Evolutionary conservation across 2,329 filamentous ascomycete species (phyloP), one percentile per base, ranked within the genome.

Genomic region (Biscogniauxia sp.): DNA sequence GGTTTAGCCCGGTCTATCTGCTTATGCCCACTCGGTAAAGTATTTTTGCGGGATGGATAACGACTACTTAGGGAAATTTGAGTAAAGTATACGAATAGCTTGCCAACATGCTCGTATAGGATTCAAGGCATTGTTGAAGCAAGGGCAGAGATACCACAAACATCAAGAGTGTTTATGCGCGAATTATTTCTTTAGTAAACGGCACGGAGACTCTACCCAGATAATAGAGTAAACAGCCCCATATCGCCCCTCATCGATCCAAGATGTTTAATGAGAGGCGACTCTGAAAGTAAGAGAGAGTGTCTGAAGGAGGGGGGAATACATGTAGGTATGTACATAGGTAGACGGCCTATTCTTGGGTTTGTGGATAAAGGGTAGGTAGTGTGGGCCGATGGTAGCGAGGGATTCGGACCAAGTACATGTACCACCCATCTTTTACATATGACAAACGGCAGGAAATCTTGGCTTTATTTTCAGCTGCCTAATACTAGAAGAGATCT

Each of bases 331-430:
- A 51, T 20, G 50, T 51, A 25, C 19, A 25, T 23, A 51, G n/a
- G 28, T 32, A 32, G 28, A 32, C 19, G 50, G 19, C 53, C 53
- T 55, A 55, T 55, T 55, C 53, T 55, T 55, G 53, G 53, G 53
- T 13, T 25, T 55, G 53, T 55, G 53, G 53, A 49, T 55, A 55
- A 55, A 55, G n/a, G 32, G n/a, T 11, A 23, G 20, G n/a, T 11
- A 23, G 20, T 20, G 55, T 52, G 55, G 55, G 55, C 50, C 55
- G 26, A 26, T 52, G 20, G 32, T 54, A 54, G 53, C 53, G 53
- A 54, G 53, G 52, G 26, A 37, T 54, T 54, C 20, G 53, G 53
- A 17, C 52, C 23, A 53, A 28, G 52, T 53, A 26, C 50, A 51
- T 25, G 20, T 51, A 51, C 50, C 50, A 51, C 50, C 50, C 50